phyloP scores from a whole-genome alignment of 345 rosid genomes.

The Turnera subulata region DNA sequence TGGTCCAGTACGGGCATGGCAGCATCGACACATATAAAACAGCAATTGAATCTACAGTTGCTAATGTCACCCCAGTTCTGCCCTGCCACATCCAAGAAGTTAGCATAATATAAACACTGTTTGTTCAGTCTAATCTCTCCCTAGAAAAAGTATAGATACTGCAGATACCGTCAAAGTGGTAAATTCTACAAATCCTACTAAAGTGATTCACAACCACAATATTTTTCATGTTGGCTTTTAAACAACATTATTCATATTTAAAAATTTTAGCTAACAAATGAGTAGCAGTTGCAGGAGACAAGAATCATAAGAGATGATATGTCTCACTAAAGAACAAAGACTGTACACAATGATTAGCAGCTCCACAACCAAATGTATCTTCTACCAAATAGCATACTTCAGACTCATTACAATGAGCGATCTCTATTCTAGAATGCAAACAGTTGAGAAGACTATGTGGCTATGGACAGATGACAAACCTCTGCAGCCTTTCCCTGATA shows the following conservation, averaged over 20 bases:
- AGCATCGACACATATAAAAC: constrained; percentile 77
- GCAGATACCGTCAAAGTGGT: not conserved
- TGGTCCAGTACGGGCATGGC: constrained; percentile 54
- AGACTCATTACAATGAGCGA: no score
- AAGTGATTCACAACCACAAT: no score
- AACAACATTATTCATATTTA: no score
- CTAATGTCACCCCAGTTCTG: constrained; percentile 93
- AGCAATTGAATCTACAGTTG: constrained; percentile 56
- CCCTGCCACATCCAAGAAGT: constrained; percentile 55
- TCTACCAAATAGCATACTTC: no score
- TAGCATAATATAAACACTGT: constrained; percentile 1
- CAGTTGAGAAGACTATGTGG: no score
- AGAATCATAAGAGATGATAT: not conserved
- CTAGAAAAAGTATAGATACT: not conserved
- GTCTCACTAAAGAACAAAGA: no score
- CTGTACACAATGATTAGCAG: no score
- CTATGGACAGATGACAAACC: constrained; percentile 32
- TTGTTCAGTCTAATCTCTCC: not conserved
- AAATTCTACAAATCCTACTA: no score
- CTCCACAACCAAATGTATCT: no score
- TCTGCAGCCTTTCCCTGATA: constrained; percentile 61
- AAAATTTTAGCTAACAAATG: no score
- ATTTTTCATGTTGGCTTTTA: no score
- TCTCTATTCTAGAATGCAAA: no score
- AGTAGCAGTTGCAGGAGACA: not conserved